phyloP scores from a whole-genome alignment of 768 basidiomycete genomes.

The Clathrus columnatus region DNA sequence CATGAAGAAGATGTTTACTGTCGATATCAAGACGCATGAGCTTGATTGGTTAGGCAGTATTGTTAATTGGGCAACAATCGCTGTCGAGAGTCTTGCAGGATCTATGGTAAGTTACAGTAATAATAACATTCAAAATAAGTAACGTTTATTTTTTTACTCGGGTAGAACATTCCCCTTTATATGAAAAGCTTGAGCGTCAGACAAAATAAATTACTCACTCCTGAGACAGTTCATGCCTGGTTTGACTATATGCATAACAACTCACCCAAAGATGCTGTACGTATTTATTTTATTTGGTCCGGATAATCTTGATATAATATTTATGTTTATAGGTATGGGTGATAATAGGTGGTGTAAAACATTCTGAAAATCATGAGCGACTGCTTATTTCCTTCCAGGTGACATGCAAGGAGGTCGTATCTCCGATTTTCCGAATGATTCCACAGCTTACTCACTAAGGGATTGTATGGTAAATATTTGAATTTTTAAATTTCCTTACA shows the following conservation, averaged over 20 bases:
- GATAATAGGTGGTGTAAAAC: background rate
- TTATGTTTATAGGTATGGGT: background rate
- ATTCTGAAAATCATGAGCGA: too few species aligned
- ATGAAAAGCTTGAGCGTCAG: slow-evolving; percentile 3
- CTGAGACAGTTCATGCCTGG: slow-evolving; percentile 1
- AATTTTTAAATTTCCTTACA: background rate
- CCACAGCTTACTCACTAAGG: background rate
- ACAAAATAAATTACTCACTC: background rate
- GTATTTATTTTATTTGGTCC: background rate
- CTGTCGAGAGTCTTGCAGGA: background rate
- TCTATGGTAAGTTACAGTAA: background rate
- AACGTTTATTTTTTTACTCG: background rate
- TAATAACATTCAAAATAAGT: background rate
- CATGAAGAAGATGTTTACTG: background rate
- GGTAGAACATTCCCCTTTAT: background rate
- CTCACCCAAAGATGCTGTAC: background rate
- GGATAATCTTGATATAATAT: background rate
- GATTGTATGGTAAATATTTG: background rate
- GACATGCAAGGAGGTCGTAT: slow-evolving; percentile 1
- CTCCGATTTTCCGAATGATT: background rate
- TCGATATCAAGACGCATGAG: background rate
- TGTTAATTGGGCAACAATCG: slow-evolving; percentile 5
- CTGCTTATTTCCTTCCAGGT: background rate
- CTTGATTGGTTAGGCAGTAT: too few species aligned
- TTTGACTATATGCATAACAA: slow-evolving; percentile 3